Evolutionary conservation across 495 filamentous ascomycete species (phyloP), one percentile per base, ranked within the genome.

Genomic region (Cercophora newfieldiana): DNA sequence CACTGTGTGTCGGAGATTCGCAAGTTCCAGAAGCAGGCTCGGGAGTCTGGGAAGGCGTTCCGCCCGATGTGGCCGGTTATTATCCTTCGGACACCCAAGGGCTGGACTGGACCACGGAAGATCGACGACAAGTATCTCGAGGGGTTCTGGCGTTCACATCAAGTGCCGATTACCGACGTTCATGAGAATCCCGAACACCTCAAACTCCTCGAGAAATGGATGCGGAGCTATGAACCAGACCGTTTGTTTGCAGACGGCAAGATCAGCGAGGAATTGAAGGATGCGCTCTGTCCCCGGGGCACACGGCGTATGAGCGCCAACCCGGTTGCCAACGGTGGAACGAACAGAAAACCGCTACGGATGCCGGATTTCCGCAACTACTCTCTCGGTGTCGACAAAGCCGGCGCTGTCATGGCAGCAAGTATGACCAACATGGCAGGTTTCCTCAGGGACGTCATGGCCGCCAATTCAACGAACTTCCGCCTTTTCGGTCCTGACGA

Each of bases 401-500:
- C 85, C 1, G 87, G 82, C 4, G 78, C 77, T 5, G 82, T 82
- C 0, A 71, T 75, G 30, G 81, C 75, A 2, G 82, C 78, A 2
- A 88, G 86, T 70, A 91, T 92, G 88, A 67, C 73, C 7, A 87
- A 86, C 70, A 88, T 92, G 81, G 82, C 87, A 28, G 78, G 68
- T 12, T 89, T 87, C 72, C 76, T 92, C 33, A 80, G 86, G 21
- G 88, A 90, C 61, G 76, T 91, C 19, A 80, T 91, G 19, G 80
- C 77, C 22, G 71, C 76, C 48, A 92, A 92, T 69, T 78, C 74
- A 63, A 80, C 78, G 44, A 87, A 80, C 68, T 92, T 92, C 83
- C 87, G 89, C 5, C 79, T 91, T 5, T 90, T 92, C 63, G 89
- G 89, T 0, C 89, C 89, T 0, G 89, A 92, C 71, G 89, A 92